phyloP scores from a whole-genome alignment of 352 stramenopile species.

The Pythium myriotylum region DNA sequence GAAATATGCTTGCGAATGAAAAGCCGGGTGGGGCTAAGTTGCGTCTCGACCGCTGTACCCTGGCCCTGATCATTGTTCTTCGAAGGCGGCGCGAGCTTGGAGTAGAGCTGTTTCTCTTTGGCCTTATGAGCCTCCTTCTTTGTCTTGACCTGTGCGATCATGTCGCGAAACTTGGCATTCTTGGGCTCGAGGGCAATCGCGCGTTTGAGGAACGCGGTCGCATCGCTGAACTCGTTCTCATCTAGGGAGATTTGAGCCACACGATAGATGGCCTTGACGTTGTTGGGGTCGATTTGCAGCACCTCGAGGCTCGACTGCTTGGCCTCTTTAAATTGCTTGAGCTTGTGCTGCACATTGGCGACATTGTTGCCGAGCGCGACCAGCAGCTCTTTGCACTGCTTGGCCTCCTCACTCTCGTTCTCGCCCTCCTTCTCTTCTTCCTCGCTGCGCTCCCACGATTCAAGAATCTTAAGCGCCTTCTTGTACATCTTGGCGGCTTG shows the following conservation, averaged over 20 bases:
- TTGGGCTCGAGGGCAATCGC: slow-evolving; percentile 68
- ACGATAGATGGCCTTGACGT: slow-evolving; percentile 84
- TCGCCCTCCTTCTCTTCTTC: slow-evolving; percentile 26
- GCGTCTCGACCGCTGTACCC: not conserved
- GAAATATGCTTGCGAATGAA: slow-evolving; percentile 42
- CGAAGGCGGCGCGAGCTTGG: slow-evolving; percentile 45
- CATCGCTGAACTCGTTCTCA: slow-evolving; percentile 73
- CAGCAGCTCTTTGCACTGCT: slow-evolving; percentile 72
- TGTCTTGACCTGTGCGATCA: slow-evolving; percentile 65
- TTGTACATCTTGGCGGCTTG: slow-evolving; percentile 86
- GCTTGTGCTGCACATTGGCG: slow-evolving; percentile 78
- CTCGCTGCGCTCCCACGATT: slow-evolving; percentile 68
- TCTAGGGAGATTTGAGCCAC: slow-evolving; percentile 71
- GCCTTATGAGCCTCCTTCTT: slow-evolving; percentile 68
- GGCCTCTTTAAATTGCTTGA: slow-evolving; percentile 76
- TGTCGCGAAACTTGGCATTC: slow-evolving; percentile 65
- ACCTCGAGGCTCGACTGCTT: slow-evolving; percentile 80
- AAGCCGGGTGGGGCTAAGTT: slow-evolving; percentile 25
- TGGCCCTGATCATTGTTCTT: not conserved
- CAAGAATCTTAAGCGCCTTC: slow-evolving; percentile 77
- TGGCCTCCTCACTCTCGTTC: slow-evolving; percentile 19
- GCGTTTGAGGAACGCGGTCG: slow-evolving; percentile 56
- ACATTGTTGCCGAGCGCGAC: slow-evolving; percentile 84
- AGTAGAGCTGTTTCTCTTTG: slow-evolving; percentile 65
- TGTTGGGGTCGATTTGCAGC: slow-evolving; percentile 67